Base-by-base conservation (phyloP, 2,329 filamentous ascomycete genomes). In the Aspergillus tamarii region DNA sequence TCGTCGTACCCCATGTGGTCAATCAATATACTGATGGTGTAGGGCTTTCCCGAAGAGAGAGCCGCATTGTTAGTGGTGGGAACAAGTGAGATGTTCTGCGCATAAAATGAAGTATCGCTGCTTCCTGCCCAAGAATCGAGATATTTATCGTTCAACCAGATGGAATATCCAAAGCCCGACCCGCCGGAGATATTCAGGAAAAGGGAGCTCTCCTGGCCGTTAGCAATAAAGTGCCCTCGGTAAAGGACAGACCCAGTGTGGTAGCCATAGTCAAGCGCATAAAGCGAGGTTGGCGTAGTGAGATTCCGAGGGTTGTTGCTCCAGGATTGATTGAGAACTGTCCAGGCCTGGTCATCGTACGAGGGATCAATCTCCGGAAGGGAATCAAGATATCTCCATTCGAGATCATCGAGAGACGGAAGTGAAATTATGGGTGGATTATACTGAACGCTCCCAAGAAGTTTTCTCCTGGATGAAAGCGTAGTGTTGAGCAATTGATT, bases 211-310 rank as follows among this genome's bases (percentile, higher is more conserved):
- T 76, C 74, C 9, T 58, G 55, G 11, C 73, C 70, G 50, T 64
- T 70, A 6, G 71, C 71, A 2, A 60, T 58, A 53, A 77, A 77
- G 48, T 72, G 67, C 21, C 72, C 74, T 2, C 73, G 69, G 59
- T 72, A 76, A 19, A 77, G 36, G 0, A 76, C 32, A 16, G 71
- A 72, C 3, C 74, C 72, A 1, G 64, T 65, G 45, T 76, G 67
- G 50, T 69, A 77, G 26, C 75, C 73, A 45, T 76, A 77, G 50
- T 75, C 74, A 59, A 67, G 67, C 5, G 68, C 69, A 61, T 77
- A 74, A 7, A 77, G 59, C 21, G 52, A 69, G 3, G 45, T 67
- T 1, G 73, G 73, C 0, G 71, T 75, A 3, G 59, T 62, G 5
- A 69, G 61, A 3, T 58, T 39, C 4, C 58, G 52, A 14, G 65